Conservation (phyloP, 139 green algal species). For the Micractinium conductrix region DNA sequence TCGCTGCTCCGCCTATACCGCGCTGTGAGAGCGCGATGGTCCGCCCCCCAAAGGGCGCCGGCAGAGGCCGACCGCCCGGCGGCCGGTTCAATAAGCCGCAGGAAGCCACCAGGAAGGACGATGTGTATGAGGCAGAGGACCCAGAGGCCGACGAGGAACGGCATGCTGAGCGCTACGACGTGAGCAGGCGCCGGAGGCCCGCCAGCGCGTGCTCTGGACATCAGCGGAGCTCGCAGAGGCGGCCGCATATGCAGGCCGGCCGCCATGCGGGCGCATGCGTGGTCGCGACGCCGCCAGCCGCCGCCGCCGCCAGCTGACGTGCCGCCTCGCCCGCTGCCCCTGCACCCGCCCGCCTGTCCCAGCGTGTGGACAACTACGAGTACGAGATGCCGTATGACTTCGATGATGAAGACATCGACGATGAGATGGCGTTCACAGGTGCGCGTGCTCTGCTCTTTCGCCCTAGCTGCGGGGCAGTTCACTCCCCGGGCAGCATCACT, state of each 20-base stretch:
- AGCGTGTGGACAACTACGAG: constrained; percentile 89
- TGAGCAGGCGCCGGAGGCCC: too few species aligned
- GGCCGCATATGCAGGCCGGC: neutral
- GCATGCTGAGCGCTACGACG: constrained; percentile 57
- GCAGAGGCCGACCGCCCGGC: constrained; percentile 8
- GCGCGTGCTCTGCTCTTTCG: too few species aligned
- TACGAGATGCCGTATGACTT: constrained; percentile 91
- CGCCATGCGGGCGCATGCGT: neutral
- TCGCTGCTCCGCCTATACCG: too few species aligned
- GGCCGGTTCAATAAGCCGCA: neutral
- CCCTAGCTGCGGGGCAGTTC: too few species aligned
- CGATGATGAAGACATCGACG: constrained; percentile 97
- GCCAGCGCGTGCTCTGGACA: neutral
- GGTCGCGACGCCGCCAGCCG: neutral
- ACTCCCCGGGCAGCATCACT: too few species aligned
- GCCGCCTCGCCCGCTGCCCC: neutral
- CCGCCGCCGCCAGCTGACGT: neutral
- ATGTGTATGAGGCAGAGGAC: constrained; percentile 73
- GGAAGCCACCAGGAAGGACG: constrained; percentile 16
- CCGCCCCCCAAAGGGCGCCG: neutral
- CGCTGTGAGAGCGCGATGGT: too few species aligned
- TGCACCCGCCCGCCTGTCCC: constrained; percentile 20
- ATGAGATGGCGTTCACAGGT: constrained; percentile 91
- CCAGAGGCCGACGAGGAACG: constrained; percentile 65
- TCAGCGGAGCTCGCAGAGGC: neutral